These are phyloP conservation scores for Nemania serpens DNA, from an alignment of 2,329 filamentous ascomycete species.

Conservation along the genomic window DNA sequence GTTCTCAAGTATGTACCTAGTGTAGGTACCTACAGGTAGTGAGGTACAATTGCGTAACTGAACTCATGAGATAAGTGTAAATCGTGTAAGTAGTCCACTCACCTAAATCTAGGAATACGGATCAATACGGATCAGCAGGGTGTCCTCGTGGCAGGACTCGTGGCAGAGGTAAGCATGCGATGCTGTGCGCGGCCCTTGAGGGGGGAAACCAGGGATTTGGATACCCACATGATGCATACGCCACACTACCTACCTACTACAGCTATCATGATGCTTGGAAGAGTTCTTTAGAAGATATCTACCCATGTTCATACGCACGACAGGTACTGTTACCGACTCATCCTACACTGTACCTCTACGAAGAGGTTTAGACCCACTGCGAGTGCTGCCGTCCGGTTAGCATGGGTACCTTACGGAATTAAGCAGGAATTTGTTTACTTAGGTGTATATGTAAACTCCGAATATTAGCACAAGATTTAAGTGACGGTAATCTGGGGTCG, in stretches of 20 bases:
- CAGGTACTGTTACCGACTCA: too few species aligned
- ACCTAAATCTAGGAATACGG: too few species aligned
- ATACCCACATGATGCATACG: background rate
- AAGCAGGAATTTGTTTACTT: background rate
- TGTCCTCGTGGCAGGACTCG: background rate
- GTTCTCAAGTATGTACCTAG: background rate
- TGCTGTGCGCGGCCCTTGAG: background rate
- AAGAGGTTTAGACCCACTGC: background rate
- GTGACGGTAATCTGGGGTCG: background rate
- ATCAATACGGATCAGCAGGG: background rate
- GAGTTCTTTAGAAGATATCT: background rate
- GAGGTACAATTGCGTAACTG: background rate
- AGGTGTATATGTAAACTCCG: conserved; percentile 9
- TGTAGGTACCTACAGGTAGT: background rate
- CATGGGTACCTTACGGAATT: background rate
- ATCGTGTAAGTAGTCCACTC: background rate
- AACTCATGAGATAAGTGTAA: too few species aligned
- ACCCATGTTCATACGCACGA: background rate
- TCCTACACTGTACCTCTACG: background rate
- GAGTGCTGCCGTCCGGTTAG: background rate
- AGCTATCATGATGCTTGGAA: background rate
- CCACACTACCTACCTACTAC: too few species aligned
- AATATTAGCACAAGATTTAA: background rate
- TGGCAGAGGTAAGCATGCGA: background rate
- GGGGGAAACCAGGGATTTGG: background rate